Conservation (phyloP, 2,329 filamentous ascomycete genomes). For the Fusarium fujikuroi region DNA sequence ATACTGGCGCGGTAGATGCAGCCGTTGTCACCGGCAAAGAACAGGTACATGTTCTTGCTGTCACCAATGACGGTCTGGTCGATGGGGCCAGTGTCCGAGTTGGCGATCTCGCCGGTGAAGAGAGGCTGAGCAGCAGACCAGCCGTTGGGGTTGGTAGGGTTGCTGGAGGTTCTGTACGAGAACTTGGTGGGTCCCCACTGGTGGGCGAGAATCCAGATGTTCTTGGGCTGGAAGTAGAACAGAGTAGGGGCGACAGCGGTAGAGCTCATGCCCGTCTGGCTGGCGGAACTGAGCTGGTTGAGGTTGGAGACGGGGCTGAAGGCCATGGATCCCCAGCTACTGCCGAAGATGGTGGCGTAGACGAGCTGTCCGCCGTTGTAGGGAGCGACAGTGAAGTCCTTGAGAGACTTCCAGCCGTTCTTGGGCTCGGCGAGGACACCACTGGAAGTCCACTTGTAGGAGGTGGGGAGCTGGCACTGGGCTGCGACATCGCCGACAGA, state of each 20-base stretch:
- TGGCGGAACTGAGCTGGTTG: constrained; percentile 8
- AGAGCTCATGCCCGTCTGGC: not conserved
- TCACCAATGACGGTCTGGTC: constrained; percentile 74
- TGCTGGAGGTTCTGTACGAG: constrained; percentile 67
- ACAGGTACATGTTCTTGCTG: constrained; percentile 70
- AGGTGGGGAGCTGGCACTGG: constrained; percentile 2
- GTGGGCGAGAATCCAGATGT: constrained; percentile 72
- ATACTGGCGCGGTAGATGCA: constrained; percentile 72
- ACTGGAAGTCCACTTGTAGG: constrained; percentile 9
- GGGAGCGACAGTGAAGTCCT: constrained; percentile 68
- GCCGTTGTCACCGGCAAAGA: constrained; percentile 75
- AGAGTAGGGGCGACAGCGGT: constrained; percentile 60
- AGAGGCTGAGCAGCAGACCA: constrained; percentile 50
- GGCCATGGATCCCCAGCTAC: constrained; percentile 54
- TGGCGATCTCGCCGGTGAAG: constrained; percentile 2
- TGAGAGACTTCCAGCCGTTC: constrained; percentile 51
- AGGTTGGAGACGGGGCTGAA: constrained; percentile 13
- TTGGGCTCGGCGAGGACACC: constrained; percentile 18
- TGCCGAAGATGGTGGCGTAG: constrained; percentile 62
- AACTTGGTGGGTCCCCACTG: constrained; percentile 72
- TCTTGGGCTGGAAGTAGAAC: constrained; percentile 71
- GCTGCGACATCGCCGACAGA: constrained; percentile 6
- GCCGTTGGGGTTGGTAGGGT: constrained; percentile 66
- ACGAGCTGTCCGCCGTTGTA: constrained; percentile 71
- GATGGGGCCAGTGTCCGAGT: constrained; percentile 58